These are phyloP conservation scores for Diatrype stigma DNA, from an alignment of 2,329 filamentous ascomycete genomes.

Conservation along the genomic window DNA sequence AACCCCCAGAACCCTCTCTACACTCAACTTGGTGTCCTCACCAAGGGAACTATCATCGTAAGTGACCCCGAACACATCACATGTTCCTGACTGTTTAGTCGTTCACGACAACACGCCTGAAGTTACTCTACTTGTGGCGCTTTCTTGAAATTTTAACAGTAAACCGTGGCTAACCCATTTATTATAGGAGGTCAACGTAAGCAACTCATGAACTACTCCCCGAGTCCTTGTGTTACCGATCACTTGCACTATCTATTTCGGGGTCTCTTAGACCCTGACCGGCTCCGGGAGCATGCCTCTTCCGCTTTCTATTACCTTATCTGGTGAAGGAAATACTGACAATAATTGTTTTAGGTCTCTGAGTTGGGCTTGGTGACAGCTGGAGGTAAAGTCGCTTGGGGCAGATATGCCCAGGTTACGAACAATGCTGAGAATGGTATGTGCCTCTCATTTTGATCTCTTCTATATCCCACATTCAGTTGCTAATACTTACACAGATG, in stretches of 20 bases:
- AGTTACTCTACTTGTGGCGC: background rate
- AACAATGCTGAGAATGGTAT: constrained; percentile 42
- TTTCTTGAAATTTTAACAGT: background rate
- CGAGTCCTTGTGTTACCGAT: constrained; percentile 44
- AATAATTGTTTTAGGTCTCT: constrained; percentile 80
- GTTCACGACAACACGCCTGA: background rate
- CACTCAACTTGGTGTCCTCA: constrained; percentile 86
- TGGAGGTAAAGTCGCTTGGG: constrained; percentile 91
- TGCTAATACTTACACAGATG: constrained; percentile 23
- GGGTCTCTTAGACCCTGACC: background rate
- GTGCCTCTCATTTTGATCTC: background rate
- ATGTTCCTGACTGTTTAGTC: background rate
- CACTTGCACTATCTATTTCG: background rate
- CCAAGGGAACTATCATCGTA: constrained; percentile 66
- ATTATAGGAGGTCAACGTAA: constrained; percentile 4
- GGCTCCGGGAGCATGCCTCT: no score
- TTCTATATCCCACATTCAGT: background rate
- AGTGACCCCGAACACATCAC: background rate
- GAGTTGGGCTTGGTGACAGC: constrained; percentile 90
- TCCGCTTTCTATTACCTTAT: background rate
- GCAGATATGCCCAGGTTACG: constrained; percentile 36
- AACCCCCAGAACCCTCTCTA: constrained; percentile 85
- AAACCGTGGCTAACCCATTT: constrained; percentile 1
- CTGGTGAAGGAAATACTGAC: background rate
- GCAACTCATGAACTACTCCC: background rate